Conservation (phyloP, 192 early-diverging fungal species). For the Backusella mclennaniae region DNA sequence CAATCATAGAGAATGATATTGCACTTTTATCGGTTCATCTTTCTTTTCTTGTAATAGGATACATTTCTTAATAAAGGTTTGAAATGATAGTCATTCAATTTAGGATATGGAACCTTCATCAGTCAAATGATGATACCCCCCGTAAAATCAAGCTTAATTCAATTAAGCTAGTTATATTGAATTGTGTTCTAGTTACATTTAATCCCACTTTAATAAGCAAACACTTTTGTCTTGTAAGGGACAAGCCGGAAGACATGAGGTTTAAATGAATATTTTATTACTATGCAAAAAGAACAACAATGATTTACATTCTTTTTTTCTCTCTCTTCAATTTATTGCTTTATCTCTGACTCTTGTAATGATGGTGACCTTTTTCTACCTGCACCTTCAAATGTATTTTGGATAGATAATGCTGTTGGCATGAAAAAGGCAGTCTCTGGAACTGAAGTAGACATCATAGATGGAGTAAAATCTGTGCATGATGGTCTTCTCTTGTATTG, state of each 20-base stretch:
- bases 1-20: too few species aligned
- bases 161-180: not conserved
- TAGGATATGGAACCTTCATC: too few species aligned
- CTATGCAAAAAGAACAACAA: not conserved
- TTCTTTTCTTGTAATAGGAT: too few species aligned
- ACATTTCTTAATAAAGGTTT: too few species aligned
- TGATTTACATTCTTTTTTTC: not conserved
- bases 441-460: not conserved
- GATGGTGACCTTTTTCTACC: not conserved
- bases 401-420: not conserved
- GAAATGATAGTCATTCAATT: too few species aligned
- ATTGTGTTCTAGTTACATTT: not conserved
- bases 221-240: not conserved
- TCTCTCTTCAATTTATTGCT: not conserved
- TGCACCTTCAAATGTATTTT: not conserved
- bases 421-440: not conserved
- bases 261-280: not conserved
- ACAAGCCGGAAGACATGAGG: not conserved
- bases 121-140: too few species aligned
- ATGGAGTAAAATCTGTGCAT: not conserved
- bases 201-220: not conserved
- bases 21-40: too few species aligned
- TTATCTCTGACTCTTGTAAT: not conserved
- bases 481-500: not conserved
- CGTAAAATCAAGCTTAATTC: not conserved